A percentile compares a stretch with the other conserved stretches of the same genome.
Conservation (phyloP, 2,329 filamentous ascomycete genomes). For the Claviceps sp. region DNA sequence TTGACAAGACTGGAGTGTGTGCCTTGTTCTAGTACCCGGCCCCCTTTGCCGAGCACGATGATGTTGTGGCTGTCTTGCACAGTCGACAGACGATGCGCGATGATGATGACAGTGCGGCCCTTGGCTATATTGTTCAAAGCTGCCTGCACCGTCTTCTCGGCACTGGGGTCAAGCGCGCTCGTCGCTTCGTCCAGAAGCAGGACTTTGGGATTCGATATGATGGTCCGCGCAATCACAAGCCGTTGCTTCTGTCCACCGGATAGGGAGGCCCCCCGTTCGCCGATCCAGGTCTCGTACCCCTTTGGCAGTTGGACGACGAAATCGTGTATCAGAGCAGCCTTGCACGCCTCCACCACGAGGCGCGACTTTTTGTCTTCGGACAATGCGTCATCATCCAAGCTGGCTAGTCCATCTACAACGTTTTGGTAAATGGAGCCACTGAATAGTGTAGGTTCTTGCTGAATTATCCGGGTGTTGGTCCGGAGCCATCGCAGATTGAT, state of each 20-base stretch:
- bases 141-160: constrained; percentile 38
- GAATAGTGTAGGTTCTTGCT: constrained; percentile 40
- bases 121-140: constrained; percentile 40
- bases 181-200: constrained; percentile 59
- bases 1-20: constrained; percentile 44
- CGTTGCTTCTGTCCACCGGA: constrained; percentile 56
- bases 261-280: constrained; percentile 50
- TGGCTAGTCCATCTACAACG: constrained; percentile 31
- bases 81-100: constrained; percentile 48
- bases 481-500: constrained; percentile 39
- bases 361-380: constrained; percentile 26
- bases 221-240: constrained; percentile 52
- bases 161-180: constrained; percentile 36
- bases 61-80: constrained; percentile 52
- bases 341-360: constrained; percentile 33
- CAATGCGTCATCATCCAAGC: constrained; percentile 3
- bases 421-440: constrained; percentile 39
- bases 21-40: constrained; percentile 44
- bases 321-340: constrained; percentile 37
- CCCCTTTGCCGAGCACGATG: constrained; percentile 47
- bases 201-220: constrained; percentile 49
- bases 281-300: constrained; percentile 49
- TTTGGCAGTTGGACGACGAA: constrained; percentile 36
- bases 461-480: constrained; percentile 39
- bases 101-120: constrained; percentile 50